Percentiles rank a stretch among this genome's conserved stretches.
These are phyloP conservation scores for Candida schatavii DNA, from an alignment of 805 yeast genomes.

Conservation along the genomic window DNA sequence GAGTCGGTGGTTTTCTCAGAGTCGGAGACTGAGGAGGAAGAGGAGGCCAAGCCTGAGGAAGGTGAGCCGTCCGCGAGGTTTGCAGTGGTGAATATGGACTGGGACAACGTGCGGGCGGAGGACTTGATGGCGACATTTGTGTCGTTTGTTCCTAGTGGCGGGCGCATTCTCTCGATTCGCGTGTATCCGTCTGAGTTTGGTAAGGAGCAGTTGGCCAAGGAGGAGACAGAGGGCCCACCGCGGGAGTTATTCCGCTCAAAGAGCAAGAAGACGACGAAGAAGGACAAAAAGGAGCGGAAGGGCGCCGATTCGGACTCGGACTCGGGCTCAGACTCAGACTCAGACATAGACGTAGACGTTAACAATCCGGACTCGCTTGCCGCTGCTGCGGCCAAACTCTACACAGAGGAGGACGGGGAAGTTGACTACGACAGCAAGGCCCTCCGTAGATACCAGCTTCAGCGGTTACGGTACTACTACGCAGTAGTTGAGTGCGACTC, in stretches of 20 bases:
- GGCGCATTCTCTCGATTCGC: slow-evolving; percentile 62
- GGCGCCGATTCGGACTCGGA: slow-evolving; percentile 32
- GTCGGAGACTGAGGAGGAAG: slow-evolving; percentile 56
- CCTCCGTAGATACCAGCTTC: slow-evolving; percentile 86
- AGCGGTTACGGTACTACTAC: slow-evolving; percentile 87
- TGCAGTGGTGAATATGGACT: slow-evolving; percentile 94
- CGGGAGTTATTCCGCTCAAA: slow-evolving; percentile 66
- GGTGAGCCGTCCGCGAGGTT: slow-evolving; percentile 81
- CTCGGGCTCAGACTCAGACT: slow-evolving; percentile 27
- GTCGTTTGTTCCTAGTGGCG: slow-evolving; percentile 78
- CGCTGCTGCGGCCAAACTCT: slow-evolving; percentile 64
- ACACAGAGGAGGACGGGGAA: slow-evolving; percentile 79
- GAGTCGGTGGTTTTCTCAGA: slow-evolving; percentile 41
- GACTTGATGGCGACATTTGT: slow-evolving; percentile 88
- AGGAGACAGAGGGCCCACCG: slow-evolving; percentile 91
- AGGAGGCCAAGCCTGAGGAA: slow-evolving; percentile 63
- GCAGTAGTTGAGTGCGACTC: slow-evolving; percentile 86
- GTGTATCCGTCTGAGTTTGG: slow-evolving; percentile 92
- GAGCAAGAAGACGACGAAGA: slow-evolving; percentile 35
- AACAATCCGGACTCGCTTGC: slow-evolving; percentile 50
- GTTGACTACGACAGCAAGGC: slow-evolving; percentile 82
- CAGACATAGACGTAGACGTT: slow-evolving; percentile 39
- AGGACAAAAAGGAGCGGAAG: slow-evolving; percentile 21
- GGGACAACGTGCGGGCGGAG: slow-evolving; percentile 90
- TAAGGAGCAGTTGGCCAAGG: slow-evolving; percentile 84